A percentile compares a stretch with the other conserved stretches of the same genome.
Conservation (phyloP, 495 filamentous ascomycete species). For the Neurospora sp. region DNA sequence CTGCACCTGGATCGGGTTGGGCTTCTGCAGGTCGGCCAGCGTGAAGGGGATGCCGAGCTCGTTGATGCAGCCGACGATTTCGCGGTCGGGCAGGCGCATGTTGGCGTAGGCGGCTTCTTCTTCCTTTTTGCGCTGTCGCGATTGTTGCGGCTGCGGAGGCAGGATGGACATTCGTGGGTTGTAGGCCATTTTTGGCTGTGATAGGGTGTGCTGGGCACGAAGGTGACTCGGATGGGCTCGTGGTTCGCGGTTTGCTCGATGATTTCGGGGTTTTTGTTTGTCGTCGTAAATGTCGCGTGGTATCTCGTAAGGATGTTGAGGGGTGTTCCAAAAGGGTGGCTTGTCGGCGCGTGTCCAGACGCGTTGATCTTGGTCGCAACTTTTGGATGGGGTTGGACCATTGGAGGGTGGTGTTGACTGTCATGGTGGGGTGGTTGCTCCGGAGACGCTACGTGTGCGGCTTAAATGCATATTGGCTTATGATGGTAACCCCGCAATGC, state of each 20-base stretch:
- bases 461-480: neutral
- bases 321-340: neutral
- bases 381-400: too few species aligned
- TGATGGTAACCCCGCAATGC: neutral
- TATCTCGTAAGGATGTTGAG: neutral
- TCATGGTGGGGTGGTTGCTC: neutral
- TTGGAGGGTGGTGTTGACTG: too few species aligned
- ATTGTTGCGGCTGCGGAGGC: conserved; percentile 46
- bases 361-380: neutral
- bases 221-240: neutral
- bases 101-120: conserved; percentile 71
- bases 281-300: neutral
- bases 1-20: conserved; percentile 86
- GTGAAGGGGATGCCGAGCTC: conserved; percentile 88
- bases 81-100: conserved; percentile 76
- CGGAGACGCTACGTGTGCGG: neutral
- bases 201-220: neutral
- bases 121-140: conserved; percentile 56
- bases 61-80: conserved; percentile 93
- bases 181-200: conserved; percentile 46
- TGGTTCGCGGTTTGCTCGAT: neutral
- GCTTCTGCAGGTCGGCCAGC: conserved; percentile 83
- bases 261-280: neutral
- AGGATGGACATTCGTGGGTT: conserved; percentile 71
- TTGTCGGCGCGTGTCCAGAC: neutral